Evolutionary conservation across 164 flowering plant species (phyloP), one percentile per base, ranked within the genome.

Genomic region (Nymphaea thermarum): DNA sequence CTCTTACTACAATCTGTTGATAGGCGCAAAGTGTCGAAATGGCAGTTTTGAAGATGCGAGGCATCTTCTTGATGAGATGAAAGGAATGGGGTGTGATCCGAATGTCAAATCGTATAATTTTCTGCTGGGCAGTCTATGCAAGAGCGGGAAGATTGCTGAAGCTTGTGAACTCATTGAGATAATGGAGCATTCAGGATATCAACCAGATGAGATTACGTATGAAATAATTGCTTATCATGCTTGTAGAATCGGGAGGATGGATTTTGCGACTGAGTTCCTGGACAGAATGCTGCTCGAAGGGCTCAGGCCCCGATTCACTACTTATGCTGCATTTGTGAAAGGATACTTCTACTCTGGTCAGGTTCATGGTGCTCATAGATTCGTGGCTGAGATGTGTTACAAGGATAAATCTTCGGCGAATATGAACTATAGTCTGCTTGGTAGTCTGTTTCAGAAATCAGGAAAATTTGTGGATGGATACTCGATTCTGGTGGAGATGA

Each of bases 321-420:
- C 88, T 14, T 86, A 87, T 80, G 80, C 84, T 66, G 78, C 84
- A 60, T 73, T 90, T 66, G 73, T 87, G 45, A 85, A 86, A 75
- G 78, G 79, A 16, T 81, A 73, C 71, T 82, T 85, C 68, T 47
- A 66, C 51, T 66, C 71, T 1, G 41, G 67, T 47, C 77, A 68
- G 51, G 79, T 74, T 57, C 75, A 79, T 60, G 84, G 81, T 68
- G 91, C 91, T 25, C 67, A 78, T 63, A 68, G 71, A 65, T 83
- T 82, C 74, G 88, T 82, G 57, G 71, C 77, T 60, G 74, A 73
- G 72, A 74, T 77, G 25, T 43, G 73, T 71, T 67, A 3, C 6
- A 80, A 72, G 60, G 70, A 76, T 66, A 77, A 62, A 57, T 67
- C 61, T 14, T 75, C 82, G 25, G 71, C 68, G 51, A 81, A 79